Percentiles rank a stretch among this genome's conserved stretches.
Conservation (phyloP, 352 stramenopile genomes). For the Phytophthora brassicae region DNA sequence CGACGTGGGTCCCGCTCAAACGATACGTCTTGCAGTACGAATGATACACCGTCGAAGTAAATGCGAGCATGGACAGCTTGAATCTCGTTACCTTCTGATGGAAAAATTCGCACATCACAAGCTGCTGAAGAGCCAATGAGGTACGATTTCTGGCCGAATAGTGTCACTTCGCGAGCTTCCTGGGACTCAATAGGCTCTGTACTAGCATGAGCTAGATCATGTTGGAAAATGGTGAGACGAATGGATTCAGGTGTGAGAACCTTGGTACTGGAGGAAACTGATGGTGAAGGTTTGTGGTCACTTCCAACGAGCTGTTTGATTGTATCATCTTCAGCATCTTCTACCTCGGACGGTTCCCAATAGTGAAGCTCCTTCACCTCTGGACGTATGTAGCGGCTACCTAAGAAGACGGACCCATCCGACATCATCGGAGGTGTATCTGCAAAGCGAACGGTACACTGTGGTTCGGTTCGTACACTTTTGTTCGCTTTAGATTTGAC, state of each 20-base stretch:
- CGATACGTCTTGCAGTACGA: constrained; percentile 69
- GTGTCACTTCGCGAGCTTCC: constrained; percentile 21
- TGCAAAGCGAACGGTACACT: constrained; percentile 32
- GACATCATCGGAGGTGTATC: constrained; percentile 27
- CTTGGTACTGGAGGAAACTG: background rate
- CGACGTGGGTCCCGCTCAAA: constrained; percentile 59
- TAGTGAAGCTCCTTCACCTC: constrained; percentile 28
- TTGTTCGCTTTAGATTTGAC: background rate
- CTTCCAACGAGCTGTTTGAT: constrained; percentile 21
- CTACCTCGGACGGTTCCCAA: constrained; percentile 19
- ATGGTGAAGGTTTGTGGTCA: constrained; percentile 1
- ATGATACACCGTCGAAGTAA: constrained; percentile 62
- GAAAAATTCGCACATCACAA: constrained; percentile 57
- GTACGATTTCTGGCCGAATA: constrained; percentile 35
- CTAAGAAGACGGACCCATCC: constrained; percentile 39
- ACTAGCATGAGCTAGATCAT: constrained; percentile 18
- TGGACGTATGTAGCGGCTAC: constrained; percentile 55
- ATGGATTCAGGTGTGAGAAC: constrained; percentile 4
- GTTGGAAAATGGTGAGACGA: constrained; percentile 29
- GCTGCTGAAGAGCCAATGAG: constrained; percentile 57
- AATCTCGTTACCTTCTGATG: constrained; percentile 40
- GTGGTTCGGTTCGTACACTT: background rate
- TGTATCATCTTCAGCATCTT: constrained; percentile 29
- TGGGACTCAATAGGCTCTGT: constrained; percentile 2
- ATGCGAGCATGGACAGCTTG: constrained; percentile 63